Conservation (phyloP, 495 filamentous ascomycete genomes). For the Platismatia glauca region DNA sequence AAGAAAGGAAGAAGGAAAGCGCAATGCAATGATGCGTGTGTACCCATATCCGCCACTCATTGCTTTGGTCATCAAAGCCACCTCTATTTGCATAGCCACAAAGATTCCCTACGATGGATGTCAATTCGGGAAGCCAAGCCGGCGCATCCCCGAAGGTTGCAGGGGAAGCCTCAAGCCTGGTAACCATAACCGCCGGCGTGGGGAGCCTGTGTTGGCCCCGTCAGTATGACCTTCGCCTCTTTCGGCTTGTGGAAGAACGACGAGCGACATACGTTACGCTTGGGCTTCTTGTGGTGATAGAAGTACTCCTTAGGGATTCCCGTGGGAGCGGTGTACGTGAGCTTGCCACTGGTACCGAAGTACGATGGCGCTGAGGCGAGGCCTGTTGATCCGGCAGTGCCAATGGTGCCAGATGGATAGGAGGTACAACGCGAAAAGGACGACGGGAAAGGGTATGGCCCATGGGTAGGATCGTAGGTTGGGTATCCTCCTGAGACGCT, state of each 20-base stretch:
- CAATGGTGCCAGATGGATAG: not conserved
- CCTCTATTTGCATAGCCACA: not conserved
- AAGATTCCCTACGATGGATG: not conserved
- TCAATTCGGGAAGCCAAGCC: not conserved
- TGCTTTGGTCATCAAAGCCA: not conserved
- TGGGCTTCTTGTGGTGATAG: conserved; percentile 1
- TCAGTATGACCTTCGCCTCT: not conserved
- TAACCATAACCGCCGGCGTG: not conserved
- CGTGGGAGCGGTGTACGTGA: not conserved
- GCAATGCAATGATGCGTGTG: not conserved
- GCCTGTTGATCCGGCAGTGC: not conserved
- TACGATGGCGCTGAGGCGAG: not conserved
- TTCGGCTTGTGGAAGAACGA: not conserved
- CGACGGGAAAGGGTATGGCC: conserved; percentile 1
- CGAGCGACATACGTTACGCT: not conserved
- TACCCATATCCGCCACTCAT: not conserved
- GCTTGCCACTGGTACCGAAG: not conserved
- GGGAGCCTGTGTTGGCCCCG: not conserved
- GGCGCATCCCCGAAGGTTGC: not conserved
- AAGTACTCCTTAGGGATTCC: conserved; percentile 2
- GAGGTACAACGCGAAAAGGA: not conserved
- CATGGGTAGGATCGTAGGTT: not conserved
- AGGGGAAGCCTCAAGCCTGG: not conserved
- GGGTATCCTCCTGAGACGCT: not conserved
- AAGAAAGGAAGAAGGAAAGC: not conserved